Percentiles rank a stretch among this genome's conserved stretches.
Evolutionary conservation across 257 asterid genomes (phyloP).

Genomic region (Eucommia ulmoides): DNA sequence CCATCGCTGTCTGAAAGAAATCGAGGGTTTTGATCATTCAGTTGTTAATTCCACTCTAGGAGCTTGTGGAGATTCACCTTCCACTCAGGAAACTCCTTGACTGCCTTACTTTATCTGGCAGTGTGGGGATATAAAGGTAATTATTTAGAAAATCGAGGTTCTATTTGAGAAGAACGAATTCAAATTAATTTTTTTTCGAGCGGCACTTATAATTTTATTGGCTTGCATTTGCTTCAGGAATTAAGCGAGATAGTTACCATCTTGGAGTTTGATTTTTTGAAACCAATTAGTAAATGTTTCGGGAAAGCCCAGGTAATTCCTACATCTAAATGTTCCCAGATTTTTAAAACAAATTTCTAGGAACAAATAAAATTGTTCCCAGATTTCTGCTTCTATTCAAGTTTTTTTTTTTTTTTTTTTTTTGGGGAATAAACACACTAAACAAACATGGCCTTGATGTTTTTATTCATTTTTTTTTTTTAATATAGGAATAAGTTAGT

Average conservation of each 20-base stretch:
- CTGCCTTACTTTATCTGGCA: constrained; percentile 70
- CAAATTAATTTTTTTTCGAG: not conserved
- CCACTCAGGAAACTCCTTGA: constrained; percentile 47
- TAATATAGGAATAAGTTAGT: too few relatives aligned
- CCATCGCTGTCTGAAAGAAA: constrained; percentile 54
- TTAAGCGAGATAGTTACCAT: constrained; percentile 49
- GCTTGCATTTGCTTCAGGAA: constrained; percentile 25
- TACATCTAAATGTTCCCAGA: too few relatives aligned
- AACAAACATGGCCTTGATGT: too few relatives aligned
- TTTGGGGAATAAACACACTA: too few relatives aligned
- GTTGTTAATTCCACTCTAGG: constrained; percentile 62
- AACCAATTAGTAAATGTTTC: constrained; percentile 52
- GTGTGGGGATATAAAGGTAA: constrained; percentile 74
- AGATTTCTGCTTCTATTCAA: too few relatives aligned
- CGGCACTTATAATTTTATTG: not conserved
- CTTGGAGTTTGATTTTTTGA: constrained; percentile 70
- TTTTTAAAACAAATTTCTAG: too few relatives aligned
- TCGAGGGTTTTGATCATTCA: constrained; percentile 87
- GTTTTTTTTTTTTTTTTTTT: too few relatives aligned
- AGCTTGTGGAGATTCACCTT: constrained; percentile 77
- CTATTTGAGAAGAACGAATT: constrained; percentile 1
- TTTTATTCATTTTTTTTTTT: too few relatives aligned
- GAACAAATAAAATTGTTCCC: too few relatives aligned
- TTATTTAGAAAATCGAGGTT: not conserved
- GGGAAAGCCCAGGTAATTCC: constrained; percentile 79